Conservation (phyloP, 2,329 filamentous ascomycete species). For the Colletotrichum trifolii region DNA sequence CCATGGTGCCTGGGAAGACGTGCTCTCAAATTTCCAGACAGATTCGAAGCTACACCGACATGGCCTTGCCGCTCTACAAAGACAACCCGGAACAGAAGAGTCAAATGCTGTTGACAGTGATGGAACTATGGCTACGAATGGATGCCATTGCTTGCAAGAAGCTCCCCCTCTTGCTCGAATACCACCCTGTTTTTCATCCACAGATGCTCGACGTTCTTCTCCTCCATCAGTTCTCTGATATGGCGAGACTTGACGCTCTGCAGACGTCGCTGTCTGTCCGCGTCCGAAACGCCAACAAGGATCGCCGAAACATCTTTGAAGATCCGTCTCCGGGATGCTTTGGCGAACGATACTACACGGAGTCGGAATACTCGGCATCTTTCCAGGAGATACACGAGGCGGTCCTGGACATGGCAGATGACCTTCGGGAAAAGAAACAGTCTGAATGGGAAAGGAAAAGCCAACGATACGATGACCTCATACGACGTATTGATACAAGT, state of each 20-base stretch:
- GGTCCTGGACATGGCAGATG: slow-evolving; percentile 42
- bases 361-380: slow-evolving; percentile 34
- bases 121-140: slow-evolving; percentile 69
- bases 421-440: slow-evolving; percentile 41
- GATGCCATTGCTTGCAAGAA: slow-evolving; percentile 57
- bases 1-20: background rate
- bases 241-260: slow-evolving; percentile 57
- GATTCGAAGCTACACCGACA: slow-evolving; percentile 49
- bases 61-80: slow-evolving; percentile 51
- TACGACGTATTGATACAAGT: slow-evolving; percentile 43
- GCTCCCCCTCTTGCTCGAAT: slow-evolving; percentile 61
- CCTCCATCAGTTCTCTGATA: slow-evolving; percentile 56
- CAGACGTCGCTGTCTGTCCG: slow-evolving; percentile 54
- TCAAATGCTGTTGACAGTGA: slow-evolving; percentile 60
- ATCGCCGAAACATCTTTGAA: slow-evolving; percentile 58
- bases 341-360: slow-evolving; percentile 42
- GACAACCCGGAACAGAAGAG: slow-evolving; percentile 62
- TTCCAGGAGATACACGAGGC: slow-evolving; percentile 36
- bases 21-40: slow-evolving; percentile 43
- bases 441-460: slow-evolving; percentile 47
- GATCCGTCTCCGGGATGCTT: slow-evolving; percentile 46
- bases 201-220: slow-evolving; percentile 66
- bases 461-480: slow-evolving; percentile 45
- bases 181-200: slow-evolving; percentile 61
- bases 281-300: slow-evolving; percentile 17